Base-by-base conservation (phyloP, 305 asterid species). In the Solanum hybrid region DNA sequence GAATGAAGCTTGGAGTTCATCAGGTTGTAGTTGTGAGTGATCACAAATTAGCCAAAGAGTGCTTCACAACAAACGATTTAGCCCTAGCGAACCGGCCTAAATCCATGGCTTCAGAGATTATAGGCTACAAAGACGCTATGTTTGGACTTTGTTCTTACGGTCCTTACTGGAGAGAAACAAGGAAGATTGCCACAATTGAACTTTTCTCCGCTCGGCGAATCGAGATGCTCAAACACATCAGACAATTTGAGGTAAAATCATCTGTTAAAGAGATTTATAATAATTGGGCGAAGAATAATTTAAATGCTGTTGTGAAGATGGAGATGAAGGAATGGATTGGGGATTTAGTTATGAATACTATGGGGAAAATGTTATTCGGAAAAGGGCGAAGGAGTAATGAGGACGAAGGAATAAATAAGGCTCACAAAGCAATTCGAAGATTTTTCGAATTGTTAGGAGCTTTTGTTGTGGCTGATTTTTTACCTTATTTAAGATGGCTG, bases 401-500 rank as follows among this genome's bases (percentile, higher is more conserved):
- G 5, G 89, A 42, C 1, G 84, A 27, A 37, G 82, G 42, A 51
- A 87, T 26, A 42, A 42, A 90, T 88, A 87, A 93, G 84, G 5
- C 92, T 91, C 92, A 91, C 88, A 91, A 89, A 87, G n/a, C 93
- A 91, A 93, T 93, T 91, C 15, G 91, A 72, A 7, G 90, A 90
- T 85, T 75, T 89, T 87, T 42, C 3, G 85, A 88, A 7, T 89
- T 64, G 31, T 6, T 90, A 8, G 95, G 95, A 4, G 80, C 92
- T 2, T 89, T 88, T 87, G 88, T 86, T 12, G 72, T 90, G 60
- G 91, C 91, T 4, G 95, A 94, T 60, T 88, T 79, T 0, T 45
- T 94, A 42, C 97, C 95, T 51, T 90, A 6, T 1, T 76, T 94
- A 24, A 73, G 91, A 31, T 90, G 95, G 94, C 12, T 94, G 17